Percentiles rank a stretch among this genome's conserved stretches.
Evolutionary conservation across 345 rosid species (phyloP).

Genomic region (Lepidium aucheri): DNA sequence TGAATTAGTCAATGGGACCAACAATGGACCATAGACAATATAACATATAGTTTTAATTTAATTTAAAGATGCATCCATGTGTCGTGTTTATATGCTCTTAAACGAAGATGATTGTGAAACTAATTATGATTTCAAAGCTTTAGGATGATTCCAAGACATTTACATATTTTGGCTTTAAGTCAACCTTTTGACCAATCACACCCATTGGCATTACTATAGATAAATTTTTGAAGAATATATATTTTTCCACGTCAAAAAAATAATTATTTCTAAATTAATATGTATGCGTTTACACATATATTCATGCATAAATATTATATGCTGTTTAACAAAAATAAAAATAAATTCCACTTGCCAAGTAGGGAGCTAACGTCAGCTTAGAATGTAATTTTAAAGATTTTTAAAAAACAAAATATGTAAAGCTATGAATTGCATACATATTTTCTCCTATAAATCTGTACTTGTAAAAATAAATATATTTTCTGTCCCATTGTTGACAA

Average conservation of each 20-base stretch:
- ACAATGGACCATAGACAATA: neutral
- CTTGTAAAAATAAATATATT: too few species aligned
- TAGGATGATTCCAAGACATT: neutral
- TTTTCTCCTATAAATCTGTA: too few species aligned
- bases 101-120: neutral
- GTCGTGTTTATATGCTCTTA: slow-evolving; percentile 8
- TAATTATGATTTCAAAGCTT: neutral
- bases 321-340: neutral
- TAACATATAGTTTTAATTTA: neutral
- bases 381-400: neutral
- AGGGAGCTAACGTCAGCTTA: neutral
- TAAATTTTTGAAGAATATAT: neutral
- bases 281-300: neutral
- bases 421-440: too few species aligned
- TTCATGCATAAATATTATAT: neutral
- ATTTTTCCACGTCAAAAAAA: too few species aligned
- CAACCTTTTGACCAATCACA: slow-evolving; percentile 4
- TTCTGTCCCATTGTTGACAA: too few species aligned
- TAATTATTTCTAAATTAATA: neutral
- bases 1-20: slow-evolving; percentile 3
- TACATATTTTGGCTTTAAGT: neutral
- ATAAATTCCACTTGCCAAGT: neutral
- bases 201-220: neutral
- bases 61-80: neutral
- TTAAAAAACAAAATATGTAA: too few species aligned